Evolutionary conservation across 495 filamentous ascomycete species (phyloP).

Genomic region (Talaromyces trachyspermus): DNA sequence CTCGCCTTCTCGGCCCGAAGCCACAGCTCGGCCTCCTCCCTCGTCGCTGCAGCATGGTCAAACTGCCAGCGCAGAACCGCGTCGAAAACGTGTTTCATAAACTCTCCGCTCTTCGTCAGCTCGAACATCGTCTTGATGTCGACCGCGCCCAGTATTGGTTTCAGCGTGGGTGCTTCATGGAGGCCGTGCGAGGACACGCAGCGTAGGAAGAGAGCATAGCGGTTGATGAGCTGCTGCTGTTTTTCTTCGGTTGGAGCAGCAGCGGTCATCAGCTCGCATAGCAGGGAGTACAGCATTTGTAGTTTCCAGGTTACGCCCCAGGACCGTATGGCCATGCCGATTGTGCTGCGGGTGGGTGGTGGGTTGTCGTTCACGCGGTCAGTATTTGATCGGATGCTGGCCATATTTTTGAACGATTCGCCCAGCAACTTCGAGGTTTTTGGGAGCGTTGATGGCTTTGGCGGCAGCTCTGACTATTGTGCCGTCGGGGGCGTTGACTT

Average conservation of each 20-base stretch:
- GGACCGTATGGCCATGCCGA: neutral
- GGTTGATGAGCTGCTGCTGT: neutral
- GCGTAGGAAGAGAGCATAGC: neutral
- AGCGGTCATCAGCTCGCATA: neutral
- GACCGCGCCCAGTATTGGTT: neutral
- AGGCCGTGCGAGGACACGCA: neutral
- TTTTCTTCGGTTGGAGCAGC: neutral
- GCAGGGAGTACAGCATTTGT: neutral
- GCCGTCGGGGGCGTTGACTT: neutral
- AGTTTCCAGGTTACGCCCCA: conserved; percentile 3
- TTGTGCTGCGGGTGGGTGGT: neutral
- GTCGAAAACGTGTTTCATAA: neutral
- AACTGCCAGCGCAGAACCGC: conserved; percentile 2
- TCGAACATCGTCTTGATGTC: conserved; percentile 1
- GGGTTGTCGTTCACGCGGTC: neutral
- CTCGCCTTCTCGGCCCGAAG: neutral
- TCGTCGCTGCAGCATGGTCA: neutral
- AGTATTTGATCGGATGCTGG: neutral
- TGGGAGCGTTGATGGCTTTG: neutral
- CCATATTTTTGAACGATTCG: neutral
- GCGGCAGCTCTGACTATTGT: neutral
- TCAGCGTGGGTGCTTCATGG: neutral
- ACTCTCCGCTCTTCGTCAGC: neutral
- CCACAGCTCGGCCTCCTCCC: neutral
- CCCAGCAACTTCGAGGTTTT: neutral